phyloP scores from a whole-genome alignment of 2,329 filamentous ascomycete species.

The Neofusicoccum laricinum region DNA sequence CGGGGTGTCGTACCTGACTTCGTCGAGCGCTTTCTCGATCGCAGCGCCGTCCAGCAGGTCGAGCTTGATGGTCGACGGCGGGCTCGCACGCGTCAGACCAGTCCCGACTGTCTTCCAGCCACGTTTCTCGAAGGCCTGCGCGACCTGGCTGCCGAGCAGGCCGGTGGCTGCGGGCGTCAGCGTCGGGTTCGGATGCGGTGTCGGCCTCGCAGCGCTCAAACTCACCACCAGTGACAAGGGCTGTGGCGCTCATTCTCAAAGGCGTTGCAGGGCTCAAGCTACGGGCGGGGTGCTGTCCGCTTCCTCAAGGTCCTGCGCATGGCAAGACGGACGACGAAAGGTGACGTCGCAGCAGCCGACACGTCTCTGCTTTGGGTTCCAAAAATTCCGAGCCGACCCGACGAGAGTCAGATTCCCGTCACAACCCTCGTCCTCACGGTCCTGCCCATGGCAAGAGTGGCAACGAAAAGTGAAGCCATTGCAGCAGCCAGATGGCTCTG shows the following conservation, averaged over 20 bases:
- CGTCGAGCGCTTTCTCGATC: conserved; percentile 47
- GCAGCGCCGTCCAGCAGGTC: conserved; percentile 48
- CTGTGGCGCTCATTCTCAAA: conserved; percentile 49
- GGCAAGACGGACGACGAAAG: conserved; percentile 54
- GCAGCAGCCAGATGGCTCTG: conserved; percentile 1
- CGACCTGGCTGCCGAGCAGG: conserved; percentile 75
- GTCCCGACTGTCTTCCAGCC: conserved; percentile 53
- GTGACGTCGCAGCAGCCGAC: conserved; percentile 19
- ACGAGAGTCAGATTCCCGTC: too few species aligned
- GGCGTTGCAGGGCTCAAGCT: neutral
- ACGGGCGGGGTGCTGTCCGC: conserved; percentile 26
- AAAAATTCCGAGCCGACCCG: neutral
- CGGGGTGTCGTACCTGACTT: conserved; percentile 47
- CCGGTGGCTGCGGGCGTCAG: conserved; percentile 59
- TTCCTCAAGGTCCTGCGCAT: conserved; percentile 50
- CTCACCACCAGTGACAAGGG: conserved; percentile 70
- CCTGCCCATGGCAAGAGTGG: neutral
- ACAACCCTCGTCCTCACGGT: neutral
- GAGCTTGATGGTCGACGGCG: conserved; percentile 59
- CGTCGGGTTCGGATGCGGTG: neutral
- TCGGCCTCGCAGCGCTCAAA: neutral
- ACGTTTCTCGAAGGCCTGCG: conserved; percentile 64
- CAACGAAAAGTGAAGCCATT: neutral
- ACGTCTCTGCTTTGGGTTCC: neutral
- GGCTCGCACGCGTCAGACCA: conserved; percentile 68